Conservation (phyloP, 2,329 filamentous ascomycete species). For the Fusarium tjaetaba region DNA sequence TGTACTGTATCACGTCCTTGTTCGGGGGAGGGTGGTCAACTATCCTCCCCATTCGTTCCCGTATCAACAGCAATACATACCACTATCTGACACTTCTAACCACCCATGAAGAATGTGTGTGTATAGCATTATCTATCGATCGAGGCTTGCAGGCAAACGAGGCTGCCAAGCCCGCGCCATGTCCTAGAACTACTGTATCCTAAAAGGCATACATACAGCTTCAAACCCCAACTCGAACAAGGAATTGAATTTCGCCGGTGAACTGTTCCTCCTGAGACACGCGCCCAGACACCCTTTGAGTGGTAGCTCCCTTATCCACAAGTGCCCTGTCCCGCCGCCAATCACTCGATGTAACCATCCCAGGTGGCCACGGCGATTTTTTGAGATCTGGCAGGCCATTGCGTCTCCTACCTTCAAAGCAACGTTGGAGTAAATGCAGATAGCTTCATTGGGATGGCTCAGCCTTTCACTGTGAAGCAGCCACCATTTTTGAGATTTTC, state of each 20-base stretch:
- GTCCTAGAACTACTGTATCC: slow-evolving; percentile 18
- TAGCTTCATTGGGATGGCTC: slow-evolving; percentile 29
- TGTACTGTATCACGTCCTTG: slow-evolving; percentile 1
- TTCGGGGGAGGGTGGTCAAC: slow-evolving; percentile 22
- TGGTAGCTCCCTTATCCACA: slow-evolving; percentile 38
- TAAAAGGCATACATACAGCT: slow-evolving; percentile 11
- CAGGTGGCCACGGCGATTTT: slow-evolving; percentile 42
- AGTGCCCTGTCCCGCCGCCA: slow-evolving; percentile 28
- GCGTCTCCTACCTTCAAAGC: slow-evolving; percentile 35
- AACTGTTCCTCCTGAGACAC: slow-evolving; percentile 43
- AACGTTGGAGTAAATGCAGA: slow-evolving; percentile 32
- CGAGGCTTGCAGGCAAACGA: slow-evolving; percentile 31
- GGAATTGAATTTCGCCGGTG: slow-evolving; percentile 38
- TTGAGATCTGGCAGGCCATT: slow-evolving; percentile 44
- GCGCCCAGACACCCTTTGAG: slow-evolving; percentile 41
- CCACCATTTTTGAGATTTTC: slow-evolving; percentile 16
- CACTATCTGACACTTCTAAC: slow-evolving; percentile 7
- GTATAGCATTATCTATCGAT: slow-evolving; percentile 25
- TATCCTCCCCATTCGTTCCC: slow-evolving; percentile 27
- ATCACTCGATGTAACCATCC: slow-evolving; percentile 44
- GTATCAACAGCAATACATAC: slow-evolving; percentile 5
- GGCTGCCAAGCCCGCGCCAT: slow-evolving; percentile 30
- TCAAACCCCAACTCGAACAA: slow-evolving; percentile 26
- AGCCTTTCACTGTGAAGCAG: slow-evolving; percentile 6
- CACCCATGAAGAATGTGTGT: slow-evolving; percentile 13